Percentiles rank a stretch among this genome's conserved stretches.
phyloP scores from a whole-genome alignment of 208 protist genomes.

The Trypanosoma boissoni region DNA sequence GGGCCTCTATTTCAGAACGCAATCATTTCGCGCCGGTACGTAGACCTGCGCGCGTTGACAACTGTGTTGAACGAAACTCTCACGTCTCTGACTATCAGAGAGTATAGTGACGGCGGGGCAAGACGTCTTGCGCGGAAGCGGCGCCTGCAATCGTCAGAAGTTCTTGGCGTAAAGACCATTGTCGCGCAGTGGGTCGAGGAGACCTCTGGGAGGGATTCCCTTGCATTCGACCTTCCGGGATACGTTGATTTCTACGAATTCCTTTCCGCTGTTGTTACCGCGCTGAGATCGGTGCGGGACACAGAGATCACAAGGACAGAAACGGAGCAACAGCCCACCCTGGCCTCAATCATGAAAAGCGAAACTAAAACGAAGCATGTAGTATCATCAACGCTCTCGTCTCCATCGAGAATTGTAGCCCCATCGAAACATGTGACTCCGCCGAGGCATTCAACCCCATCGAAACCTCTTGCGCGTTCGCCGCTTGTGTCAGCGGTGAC shows the following conservation, averaged over 20 bases:
- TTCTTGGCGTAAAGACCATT: constrained; percentile 31
- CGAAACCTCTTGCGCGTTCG: neutral
- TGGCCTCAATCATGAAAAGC: neutral
- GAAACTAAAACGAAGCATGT: neutral
- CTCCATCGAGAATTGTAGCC: no score
- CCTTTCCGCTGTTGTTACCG: constrained; percentile 12
- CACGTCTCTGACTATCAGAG: constrained; percentile 13
- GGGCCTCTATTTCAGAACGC: constrained; percentile 23
- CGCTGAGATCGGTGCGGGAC: constrained; percentile 5
- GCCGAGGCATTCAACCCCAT: no score
- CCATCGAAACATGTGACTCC: no score
- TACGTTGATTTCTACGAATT: constrained; percentile 43
- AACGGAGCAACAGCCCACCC: neutral
- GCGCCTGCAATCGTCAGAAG: constrained; percentile 26
- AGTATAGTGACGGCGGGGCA: constrained; percentile 14
- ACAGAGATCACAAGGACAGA: neutral
- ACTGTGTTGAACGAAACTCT: constrained; percentile 31
- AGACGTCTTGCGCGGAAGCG: constrained; percentile 3
- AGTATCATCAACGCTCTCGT: no score
- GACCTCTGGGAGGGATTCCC: constrained; percentile 8
- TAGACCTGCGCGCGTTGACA: constrained; percentile 35
- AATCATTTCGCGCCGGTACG: constrained; percentile 40
- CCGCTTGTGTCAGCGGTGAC: neutral
- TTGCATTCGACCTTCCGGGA: constrained; percentile 43
- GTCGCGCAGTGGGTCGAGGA: constrained; percentile 39